phyloP scores from a whole-genome alignment of 2,329 filamentous ascomycete species.

The Graphium sp. region DNA sequence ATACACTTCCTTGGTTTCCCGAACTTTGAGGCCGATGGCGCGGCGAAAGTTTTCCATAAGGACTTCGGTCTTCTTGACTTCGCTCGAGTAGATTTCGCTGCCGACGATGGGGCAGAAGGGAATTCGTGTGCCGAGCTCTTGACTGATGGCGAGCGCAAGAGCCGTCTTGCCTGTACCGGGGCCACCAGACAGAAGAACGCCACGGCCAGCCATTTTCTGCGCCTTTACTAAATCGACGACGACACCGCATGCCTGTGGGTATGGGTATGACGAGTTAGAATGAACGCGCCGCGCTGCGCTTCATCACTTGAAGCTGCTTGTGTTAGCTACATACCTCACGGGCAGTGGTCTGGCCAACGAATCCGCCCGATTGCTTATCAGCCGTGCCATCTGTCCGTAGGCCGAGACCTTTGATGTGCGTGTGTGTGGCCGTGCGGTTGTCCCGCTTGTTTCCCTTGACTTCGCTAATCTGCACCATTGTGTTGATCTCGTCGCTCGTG shows the following conservation, averaged over 20 bases:
- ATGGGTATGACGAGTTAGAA: no score
- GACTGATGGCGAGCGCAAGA: constrained; percentile 83
- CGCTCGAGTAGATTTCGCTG: constrained; percentile 92
- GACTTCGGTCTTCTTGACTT: constrained; percentile 98
- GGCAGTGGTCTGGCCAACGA: constrained; percentile 75
- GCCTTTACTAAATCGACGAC: constrained; percentile 90
- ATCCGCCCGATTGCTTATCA: constrained; percentile 64
- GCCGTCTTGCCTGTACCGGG: constrained; percentile 96
- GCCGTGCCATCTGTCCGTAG: constrained; percentile 73
- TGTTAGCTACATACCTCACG: constrained; percentile 70
- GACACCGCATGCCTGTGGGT: constrained; percentile 76
- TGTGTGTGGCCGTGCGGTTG: constrained; percentile 90
- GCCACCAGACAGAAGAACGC: constrained; percentile 82
- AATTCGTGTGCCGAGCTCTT: constrained; percentile 94
- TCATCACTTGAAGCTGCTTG: no score
- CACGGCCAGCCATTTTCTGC: constrained; percentile 95
- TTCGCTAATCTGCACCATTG: constrained; percentile 82
- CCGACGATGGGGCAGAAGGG: constrained; percentile 97
- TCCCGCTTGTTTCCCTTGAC: constrained; percentile 90
- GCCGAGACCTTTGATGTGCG: constrained; percentile 91
- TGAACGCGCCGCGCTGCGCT: no score
- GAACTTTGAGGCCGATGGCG: constrained; percentile 90
- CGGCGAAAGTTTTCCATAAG: constrained; percentile 98
- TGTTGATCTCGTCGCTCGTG: constrained; percentile 20
- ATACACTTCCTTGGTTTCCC: constrained; percentile 98